Evolutionary conservation across 257 asterid species (phyloP).

Genomic region (Nicotiana otophora): DNA sequence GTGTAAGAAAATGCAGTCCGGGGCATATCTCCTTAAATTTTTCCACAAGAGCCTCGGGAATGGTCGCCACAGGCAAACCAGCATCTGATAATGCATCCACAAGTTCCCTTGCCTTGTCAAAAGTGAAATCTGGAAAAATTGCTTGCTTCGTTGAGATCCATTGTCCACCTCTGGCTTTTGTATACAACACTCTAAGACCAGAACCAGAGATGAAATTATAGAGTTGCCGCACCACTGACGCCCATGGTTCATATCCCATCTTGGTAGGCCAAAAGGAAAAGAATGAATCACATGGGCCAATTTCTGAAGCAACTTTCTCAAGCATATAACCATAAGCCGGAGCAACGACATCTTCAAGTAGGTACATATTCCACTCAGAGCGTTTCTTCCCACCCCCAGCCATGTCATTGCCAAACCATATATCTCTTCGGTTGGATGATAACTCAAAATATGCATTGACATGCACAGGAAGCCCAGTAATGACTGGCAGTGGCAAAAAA

Average conservation of each 20-base stretch:
- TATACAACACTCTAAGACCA: conserved; percentile 65
- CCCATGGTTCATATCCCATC: conserved; percentile 80
- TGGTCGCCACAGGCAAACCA: conserved; percentile 66
- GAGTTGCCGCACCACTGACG: conserved; percentile 66
- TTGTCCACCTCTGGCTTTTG: conserved; percentile 87
- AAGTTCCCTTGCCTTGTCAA: conserved; percentile 64
- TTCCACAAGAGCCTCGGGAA: conserved; percentile 62
- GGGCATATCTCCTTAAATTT: conserved; percentile 72
- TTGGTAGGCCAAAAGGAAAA: conserved; percentile 81
- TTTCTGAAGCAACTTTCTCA: conserved; percentile 70
- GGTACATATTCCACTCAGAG: conserved; percentile 88
- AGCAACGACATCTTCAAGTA: conserved; percentile 85
- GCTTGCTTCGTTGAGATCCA: conserved; percentile 93
- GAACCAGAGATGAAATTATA: conserved; percentile 62
- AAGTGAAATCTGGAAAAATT: conserved; percentile 82
- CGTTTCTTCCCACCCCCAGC: conserved; percentile 95
- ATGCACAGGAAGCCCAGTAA: conserved; percentile 89
- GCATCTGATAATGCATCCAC: conserved; percentile 75
- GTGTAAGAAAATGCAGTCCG: conserved; percentile 74
- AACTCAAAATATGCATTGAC: conserved; percentile 91
- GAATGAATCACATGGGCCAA: conserved; percentile 73
- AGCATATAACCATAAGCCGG: conserved; percentile 92
- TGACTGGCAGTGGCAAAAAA: conserved; percentile 87
- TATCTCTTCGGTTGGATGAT: conserved; percentile 93
- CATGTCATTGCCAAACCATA: conserved; percentile 99